phyloP scores from a whole-genome alignment of 2,329 filamentous ascomycete species.

The Xylaria sp. region DNA sequence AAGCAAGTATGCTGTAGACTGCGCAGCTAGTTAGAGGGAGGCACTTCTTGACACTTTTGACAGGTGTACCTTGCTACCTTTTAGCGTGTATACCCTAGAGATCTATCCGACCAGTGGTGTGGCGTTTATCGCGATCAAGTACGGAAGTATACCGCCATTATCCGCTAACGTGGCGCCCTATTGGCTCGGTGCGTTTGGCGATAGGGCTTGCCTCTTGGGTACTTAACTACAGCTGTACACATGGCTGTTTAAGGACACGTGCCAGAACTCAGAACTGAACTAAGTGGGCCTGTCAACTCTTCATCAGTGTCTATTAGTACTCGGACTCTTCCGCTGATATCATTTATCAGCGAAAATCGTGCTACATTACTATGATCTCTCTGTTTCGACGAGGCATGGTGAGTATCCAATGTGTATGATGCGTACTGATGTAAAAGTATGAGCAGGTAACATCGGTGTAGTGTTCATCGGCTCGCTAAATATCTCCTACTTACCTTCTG shows the following conservation, averaged over 20 bases:
- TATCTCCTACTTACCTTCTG: neutral
- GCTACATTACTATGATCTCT: neutral
- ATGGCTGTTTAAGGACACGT: conserved; percentile 36
- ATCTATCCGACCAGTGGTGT: neutral
- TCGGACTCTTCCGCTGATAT: no score
- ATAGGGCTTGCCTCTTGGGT: conserved; percentile 18
- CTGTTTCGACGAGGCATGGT: neutral
- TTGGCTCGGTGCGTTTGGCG: neutral
- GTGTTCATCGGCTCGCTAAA: no score
- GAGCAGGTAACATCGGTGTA: no score
- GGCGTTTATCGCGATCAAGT: neutral
- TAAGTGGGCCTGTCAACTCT: neutral
- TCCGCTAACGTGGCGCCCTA: conserved; percentile 27
- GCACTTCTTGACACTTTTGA: neutral
- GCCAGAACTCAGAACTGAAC: conserved; percentile 17
- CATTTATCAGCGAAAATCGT: no score
- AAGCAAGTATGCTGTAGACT: no score
- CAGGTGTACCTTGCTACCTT: neutral
- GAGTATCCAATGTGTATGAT: neutral
- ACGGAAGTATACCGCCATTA: conserved; percentile 19
- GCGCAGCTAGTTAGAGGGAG: neutral
- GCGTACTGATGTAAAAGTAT: no score
- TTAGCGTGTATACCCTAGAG: neutral
- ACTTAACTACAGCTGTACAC: conserved; percentile 20
- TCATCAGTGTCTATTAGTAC: neutral